Base-by-base conservation (phyloP, 441 rosid species). In the Euphorbia neoarborescens region DNA sequence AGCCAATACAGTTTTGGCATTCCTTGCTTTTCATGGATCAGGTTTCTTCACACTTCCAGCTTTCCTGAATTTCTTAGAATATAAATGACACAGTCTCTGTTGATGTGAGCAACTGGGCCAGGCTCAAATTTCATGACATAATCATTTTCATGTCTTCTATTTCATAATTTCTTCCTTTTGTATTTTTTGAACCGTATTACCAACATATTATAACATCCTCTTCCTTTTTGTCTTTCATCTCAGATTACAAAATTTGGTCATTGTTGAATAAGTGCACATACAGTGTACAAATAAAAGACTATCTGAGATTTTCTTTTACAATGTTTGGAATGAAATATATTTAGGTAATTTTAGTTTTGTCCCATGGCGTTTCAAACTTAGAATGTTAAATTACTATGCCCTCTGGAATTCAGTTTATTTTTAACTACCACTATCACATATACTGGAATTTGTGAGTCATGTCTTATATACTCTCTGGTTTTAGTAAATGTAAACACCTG, bases 11-110 rank as follows among this genome's bases (percentile, higher is more conserved):
- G 79, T 91, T 84, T 80, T 90, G 97, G 99, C 88, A 90, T 80
- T 87, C 96, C 28, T 83, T 94, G 78, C 97, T 92, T 74, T 94
- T 90, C 80, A 94, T 91, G 99, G 98, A 94, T 79, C 91, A 90
- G 98, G 99, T 94, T 80, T 68, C 84, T 28, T 17, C 54, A 71
- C 70, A 34, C 56, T 25, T 50, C 10, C 71, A 50, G 54, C 20
- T 13, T 54, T 44, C 4, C 35, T 44, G 42, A 25, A 30, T 28
- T 5, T 42, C 27, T 1, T 22, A 40, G 15, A 63, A 11, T 17
- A 64, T 28, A 63, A 38, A 48, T 11, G 7, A 15, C 32, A 34
- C 1, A 15, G 40, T 34, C 32, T 48, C 1, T 38, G 44, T 6
- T 11, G 6, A 38, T 38, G 44, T 38, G 12, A 11, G 44, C 44